Evolutionary conservation across 2,329 filamentous ascomycete genomes (phyloP).

Genomic region (Raffaelea ambrosiae): DNA sequence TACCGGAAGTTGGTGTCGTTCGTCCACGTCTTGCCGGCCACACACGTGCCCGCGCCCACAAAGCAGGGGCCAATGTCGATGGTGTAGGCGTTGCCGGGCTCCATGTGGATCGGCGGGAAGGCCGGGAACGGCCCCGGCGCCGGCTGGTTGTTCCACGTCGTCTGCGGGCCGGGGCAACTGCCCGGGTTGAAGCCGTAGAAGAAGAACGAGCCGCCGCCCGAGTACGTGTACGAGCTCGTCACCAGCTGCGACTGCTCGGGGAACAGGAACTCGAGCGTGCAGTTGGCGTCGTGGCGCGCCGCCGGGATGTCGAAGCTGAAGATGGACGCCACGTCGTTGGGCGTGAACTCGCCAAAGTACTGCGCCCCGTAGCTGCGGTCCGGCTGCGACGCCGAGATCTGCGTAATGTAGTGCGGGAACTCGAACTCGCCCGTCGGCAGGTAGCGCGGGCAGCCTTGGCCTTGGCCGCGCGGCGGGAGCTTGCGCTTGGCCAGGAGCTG

Average conservation of each 20-base stretch:
- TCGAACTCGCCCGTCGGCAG: constrained; percentile 17
- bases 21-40: constrained; percentile 1
- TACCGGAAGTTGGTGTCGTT: constrained; percentile 22
- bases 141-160: constrained; percentile 22
- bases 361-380: constrained; percentile 27
- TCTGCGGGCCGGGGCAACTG: constrained; percentile 19
- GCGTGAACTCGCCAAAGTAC: constrained; percentile 29
- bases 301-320: constrained; percentile 38
- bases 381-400: constrained; percentile 23
- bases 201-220: constrained; percentile 26
- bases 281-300: constrained; percentile 29
- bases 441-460: background rate
- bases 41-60: constrained; percentile 18
- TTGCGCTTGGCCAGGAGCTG: constrained; percentile 1
- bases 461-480: background rate
- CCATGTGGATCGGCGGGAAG: constrained; percentile 14
- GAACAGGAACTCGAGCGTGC: constrained; percentile 37
- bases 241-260: constrained; percentile 24
- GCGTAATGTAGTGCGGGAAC: constrained; percentile 24
- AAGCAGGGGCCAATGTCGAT: constrained; percentile 24
- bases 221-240: constrained; percentile 24
- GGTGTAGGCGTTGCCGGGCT: constrained; percentile 23
- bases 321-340: constrained; percentile 22
- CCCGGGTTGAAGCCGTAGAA: constrained; percentile 18
- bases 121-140: constrained; percentile 15